Evolutionary conservation across 2,329 filamentous ascomycete species (phyloP).

Genomic region (Epichloe amarillans): DNA sequence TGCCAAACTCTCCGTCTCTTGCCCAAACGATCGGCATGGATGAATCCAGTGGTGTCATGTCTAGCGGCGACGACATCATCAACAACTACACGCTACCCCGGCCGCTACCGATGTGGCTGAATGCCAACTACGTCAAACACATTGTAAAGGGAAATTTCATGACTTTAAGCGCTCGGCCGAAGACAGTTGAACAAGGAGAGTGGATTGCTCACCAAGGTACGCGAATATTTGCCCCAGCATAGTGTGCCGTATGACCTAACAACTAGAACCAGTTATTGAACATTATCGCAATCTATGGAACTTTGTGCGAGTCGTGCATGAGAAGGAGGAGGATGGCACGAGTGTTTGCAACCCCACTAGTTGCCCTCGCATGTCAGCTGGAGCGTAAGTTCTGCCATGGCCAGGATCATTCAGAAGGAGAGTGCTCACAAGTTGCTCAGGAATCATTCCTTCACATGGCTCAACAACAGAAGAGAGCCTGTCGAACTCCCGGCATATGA

Average conservation of each 20-base stretch:
- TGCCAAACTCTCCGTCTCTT: slow-evolving; percentile 50
- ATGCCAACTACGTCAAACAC: slow-evolving; percentile 62
- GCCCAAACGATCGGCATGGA: slow-evolving; percentile 57
- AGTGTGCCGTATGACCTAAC: neutral
- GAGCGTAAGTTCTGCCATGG: slow-evolving; percentile 52
- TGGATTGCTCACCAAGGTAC: slow-evolving; percentile 93
- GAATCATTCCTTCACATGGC: slow-evolving; percentile 95
- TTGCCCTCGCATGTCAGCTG: slow-evolving; percentile 90
- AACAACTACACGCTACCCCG: slow-evolving; percentile 51
- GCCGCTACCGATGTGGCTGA: slow-evolving; percentile 60
- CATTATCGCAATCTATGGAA: slow-evolving; percentile 82
- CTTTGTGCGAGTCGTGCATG: slow-evolving; percentile 79
- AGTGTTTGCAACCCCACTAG: slow-evolving; percentile 72
- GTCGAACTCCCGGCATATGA: slow-evolving; percentile 86
- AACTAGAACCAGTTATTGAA: slow-evolving; percentile 60
- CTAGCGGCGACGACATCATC: slow-evolving; percentile 40
- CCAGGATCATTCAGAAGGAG: neutral
- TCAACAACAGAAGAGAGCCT: slow-evolving; percentile 74
- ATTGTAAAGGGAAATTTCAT: slow-evolving; percentile 97
- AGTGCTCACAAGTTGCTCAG: slow-evolving; percentile 19
- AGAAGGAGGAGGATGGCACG: slow-evolving; percentile 63
- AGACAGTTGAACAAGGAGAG: slow-evolving; percentile 86
- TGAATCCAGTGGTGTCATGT: slow-evolving; percentile 35
- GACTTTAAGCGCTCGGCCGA: slow-evolving; percentile 83
- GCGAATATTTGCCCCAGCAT: slow-evolving; percentile 8